Base-by-base conservation (phyloP, 139 green algal genomes). In the Trebouxia sp. region DNA sequence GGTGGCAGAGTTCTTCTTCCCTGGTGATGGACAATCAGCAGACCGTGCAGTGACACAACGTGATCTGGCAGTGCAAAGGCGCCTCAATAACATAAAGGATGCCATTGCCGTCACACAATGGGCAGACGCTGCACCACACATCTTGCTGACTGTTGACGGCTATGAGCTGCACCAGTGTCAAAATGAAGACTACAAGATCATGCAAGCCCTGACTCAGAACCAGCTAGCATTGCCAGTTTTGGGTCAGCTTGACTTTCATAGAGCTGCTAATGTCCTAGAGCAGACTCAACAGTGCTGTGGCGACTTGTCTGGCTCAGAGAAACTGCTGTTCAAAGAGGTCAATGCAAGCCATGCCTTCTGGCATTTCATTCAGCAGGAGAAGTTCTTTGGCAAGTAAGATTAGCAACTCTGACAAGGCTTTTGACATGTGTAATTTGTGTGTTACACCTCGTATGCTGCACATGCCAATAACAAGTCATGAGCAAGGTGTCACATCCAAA, bases 101-200 rank as follows among this genome's bases (percentile, higher is more conserved):
- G 58, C 58, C 58, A 70, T 70, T 43, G 58, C 58, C 42, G 58
- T 70, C 26, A 70, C 32, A 20, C 58, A 70, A 70, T 70, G 58
- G 58, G 58, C 58, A 70, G 58, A 70, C 42, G 58, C 58, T 70
- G 30, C 42, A 14, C 58, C 58, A 22, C 10, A 70, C 58, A 70
- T 70, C 32, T 15, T 70, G 32, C 14, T 41, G 9, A 38, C 58
- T 12, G 42, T 70, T 14, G 5, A 70, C 30, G 35, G 58, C 58
- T 43, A 70, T 70, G 58, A 12, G 30, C 58, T 70, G 30, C 41
- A 12, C 32, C 26, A 12, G 28, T 70, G 58, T 6, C 30, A 70
- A 42, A 32, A 70, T 43, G 58, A 43, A 0, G 32, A 42, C 58
- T 70, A 42, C 30, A 38, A 42, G 32, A 32, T 32, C 30, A 70